Evolutionary conservation across 768 basidiomycete genomes (phyloP).

Genomic region (Cubamyces lactineus): DNA sequence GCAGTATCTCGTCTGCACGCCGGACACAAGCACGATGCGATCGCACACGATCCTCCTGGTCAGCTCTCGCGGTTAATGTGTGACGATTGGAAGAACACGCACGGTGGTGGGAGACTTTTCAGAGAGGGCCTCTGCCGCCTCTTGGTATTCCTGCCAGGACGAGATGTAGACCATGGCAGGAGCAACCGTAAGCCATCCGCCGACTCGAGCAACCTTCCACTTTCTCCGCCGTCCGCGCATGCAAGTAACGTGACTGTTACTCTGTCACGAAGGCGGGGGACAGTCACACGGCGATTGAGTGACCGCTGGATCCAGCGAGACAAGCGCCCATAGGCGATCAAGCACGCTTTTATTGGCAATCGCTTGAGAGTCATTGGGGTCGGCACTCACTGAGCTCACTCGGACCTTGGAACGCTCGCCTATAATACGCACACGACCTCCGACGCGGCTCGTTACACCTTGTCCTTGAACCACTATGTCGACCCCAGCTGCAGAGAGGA

Average conservation of each 20-base stretch:
- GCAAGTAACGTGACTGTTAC: neutral
- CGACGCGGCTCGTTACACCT: neutral
- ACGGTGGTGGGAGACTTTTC: slow-evolving; percentile 78
- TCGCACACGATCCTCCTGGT: neutral
- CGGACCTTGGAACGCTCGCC: neutral
- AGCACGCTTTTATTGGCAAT: slow-evolving; percentile 5
- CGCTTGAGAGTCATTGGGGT: slow-evolving; percentile 5
- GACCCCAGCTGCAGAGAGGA: slow-evolving; percentile 18
- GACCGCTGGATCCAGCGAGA: neutral
- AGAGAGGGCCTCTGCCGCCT: slow-evolving; percentile 88
- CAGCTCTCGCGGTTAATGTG: neutral
- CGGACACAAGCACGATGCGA: neutral
- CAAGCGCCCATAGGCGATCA: neutral
- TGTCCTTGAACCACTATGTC: slow-evolving; percentile 5
- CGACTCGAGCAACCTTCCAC: slow-evolving; percentile 10
- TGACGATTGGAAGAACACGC: slow-evolving; percentile 30
- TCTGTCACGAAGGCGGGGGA: neutral
- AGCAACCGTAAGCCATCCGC: slow-evolving; percentile 34
- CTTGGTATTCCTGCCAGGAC: slow-evolving; percentile 89
- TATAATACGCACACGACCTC: slow-evolving; percentile 2
- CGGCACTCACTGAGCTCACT: neutral
- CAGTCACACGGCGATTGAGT: neutral
- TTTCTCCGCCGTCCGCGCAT: neutral
- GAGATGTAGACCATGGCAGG: slow-evolving; percentile 85
- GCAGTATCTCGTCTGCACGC: slow-evolving; percentile 79